Base-by-base conservation (phyloP, 108 stramenopile species). In the Stephanodiscus triporus region DNA sequence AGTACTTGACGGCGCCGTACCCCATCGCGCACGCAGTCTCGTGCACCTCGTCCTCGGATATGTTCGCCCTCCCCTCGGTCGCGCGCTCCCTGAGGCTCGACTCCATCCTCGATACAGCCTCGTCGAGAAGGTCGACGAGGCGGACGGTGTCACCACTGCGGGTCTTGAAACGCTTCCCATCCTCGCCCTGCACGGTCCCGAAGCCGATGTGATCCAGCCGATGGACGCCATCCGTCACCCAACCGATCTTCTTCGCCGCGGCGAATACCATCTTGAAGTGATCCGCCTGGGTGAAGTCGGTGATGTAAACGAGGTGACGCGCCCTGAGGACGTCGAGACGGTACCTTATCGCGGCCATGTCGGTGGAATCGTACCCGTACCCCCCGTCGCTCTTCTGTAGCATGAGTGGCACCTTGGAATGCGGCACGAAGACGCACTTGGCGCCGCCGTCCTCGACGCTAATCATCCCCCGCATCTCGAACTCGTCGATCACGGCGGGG, bases 1-100 rank as follows among this genome's bases (percentile, higher is more conserved):
- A 97, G 86, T 99, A 99, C 88, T 99, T 99, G 66, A 99, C 98
- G 16, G 98, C 98, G 62, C 97, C 97, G 71, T 99, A 99, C 43
- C 99, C 99, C 68, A 99, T 88, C 53, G 90, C 91, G 43, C 89
- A 90, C n/a, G 99, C 97, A 16, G 96, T 91, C 29, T 82, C 78
- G 23, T 85, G 87, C 42, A 95, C 79, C 72, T 97, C 96, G 10
- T 95, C 97, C 47, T 77, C 66, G 36, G 90, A 72, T 27, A 98
- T 87, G n/a, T 82, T 87, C 42, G 89, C 86, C 82, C 79, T 65
- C 19, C 71, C 70, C 34, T 84, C 91, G 54, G 76, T 63, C 57
- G 86, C 90, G 27, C 97, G 95, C 60, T 94, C 91, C 22, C 55
- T 47, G 34, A 99, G 75, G 34, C 84, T 84, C 49, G 72, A 67